These are phyloP conservation scores for Colletotrichum siamense DNA, from an alignment of 2,329 filamentous ascomycete genomes.

Conservation along the genomic window DNA sequence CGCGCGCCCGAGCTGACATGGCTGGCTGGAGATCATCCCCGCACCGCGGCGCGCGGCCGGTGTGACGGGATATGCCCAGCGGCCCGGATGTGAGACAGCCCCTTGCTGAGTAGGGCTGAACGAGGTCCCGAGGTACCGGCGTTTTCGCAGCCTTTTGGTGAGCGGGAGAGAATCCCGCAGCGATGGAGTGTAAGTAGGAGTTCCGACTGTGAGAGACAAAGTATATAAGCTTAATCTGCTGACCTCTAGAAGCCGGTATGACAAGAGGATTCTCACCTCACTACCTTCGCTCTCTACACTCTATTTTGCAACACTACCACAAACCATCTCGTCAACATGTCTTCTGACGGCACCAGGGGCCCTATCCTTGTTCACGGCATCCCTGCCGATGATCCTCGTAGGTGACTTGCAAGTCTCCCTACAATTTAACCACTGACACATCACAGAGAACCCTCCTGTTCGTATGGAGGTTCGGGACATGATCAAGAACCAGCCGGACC, in stretches of 20 bases:
- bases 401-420: not conserved
- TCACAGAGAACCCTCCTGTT: not conserved
- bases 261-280: not conserved
- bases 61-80: not conserved
- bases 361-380: slow-evolving; percentile 1
- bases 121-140: not conserved
- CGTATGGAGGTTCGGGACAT: slow-evolving; percentile 16
- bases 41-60: not conserved
- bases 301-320: not conserved
- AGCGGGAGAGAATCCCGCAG: not conserved
- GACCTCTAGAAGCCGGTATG: not conserved
- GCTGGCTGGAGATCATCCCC: not conserved
- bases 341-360: slow-evolving; percentile 9
- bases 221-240: not conserved
- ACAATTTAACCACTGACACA: not conserved
- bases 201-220: not conserved
- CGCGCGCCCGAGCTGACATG: not conserved
- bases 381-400: slow-evolving; percentile 4
- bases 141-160: not conserved
- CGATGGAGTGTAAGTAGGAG: not conserved
- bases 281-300: not conserved
- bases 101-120: not conserved
- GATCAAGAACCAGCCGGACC: slow-evolving; percentile 13
- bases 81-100: not conserved
- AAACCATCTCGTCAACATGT: not conserved